Conservation (phyloP, 1,284 basidiomycete genomes). For the Fistulinella cinereoalba region DNA sequence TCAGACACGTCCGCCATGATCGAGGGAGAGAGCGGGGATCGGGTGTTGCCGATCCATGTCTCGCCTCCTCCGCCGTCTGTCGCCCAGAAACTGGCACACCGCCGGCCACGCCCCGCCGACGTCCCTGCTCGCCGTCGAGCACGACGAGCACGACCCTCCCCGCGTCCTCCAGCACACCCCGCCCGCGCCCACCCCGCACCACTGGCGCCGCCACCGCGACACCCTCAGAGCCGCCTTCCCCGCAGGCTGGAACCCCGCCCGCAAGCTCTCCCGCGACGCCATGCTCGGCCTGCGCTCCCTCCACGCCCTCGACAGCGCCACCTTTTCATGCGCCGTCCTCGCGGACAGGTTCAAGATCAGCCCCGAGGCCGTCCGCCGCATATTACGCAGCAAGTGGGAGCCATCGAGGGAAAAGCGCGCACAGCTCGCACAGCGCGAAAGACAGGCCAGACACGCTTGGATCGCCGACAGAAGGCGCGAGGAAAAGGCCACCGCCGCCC, state of each 20-base stretch:
- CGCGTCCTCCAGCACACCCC: conserved; percentile 39
- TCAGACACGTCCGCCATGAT: conserved; percentile 83
- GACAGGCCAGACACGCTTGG: conserved; percentile 44
- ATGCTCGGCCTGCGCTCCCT: conserved; percentile 84
- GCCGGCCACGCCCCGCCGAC: conserved; percentile 47
- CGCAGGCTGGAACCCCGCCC: conserved; percentile 81
- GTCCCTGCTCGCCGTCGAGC: conserved; percentile 50
- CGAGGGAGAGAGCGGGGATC: conserved; percentile 8
- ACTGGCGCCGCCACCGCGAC: conserved; percentile 55
- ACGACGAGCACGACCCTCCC: conserved; percentile 46
- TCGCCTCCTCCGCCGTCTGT: conserved; percentile 24
- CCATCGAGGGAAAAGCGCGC: conserved; percentile 58
- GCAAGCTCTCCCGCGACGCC: conserved; percentile 84
- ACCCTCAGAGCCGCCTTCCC: conserved; percentile 65
- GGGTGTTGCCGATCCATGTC: conserved; percentile 26
- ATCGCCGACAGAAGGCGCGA: conserved; percentile 40
- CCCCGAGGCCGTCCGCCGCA: conserved; percentile 82
- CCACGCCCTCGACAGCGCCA: conserved; percentile 65
- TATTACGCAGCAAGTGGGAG: conserved; percentile 80
- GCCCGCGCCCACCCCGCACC: conserved; percentile 47
- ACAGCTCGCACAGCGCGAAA: conserved; percentile 57
- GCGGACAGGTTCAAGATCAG: conserved; percentile 80
- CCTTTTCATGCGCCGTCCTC: conserved; percentile 69
- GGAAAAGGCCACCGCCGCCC: conserved; percentile 39
- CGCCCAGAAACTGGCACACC: conserved; percentile 47